These are phyloP conservation scores for Trichoderma hamatum DNA, from an alignment of 2,329 filamentous ascomycete genomes.

Conservation along the genomic window DNA sequence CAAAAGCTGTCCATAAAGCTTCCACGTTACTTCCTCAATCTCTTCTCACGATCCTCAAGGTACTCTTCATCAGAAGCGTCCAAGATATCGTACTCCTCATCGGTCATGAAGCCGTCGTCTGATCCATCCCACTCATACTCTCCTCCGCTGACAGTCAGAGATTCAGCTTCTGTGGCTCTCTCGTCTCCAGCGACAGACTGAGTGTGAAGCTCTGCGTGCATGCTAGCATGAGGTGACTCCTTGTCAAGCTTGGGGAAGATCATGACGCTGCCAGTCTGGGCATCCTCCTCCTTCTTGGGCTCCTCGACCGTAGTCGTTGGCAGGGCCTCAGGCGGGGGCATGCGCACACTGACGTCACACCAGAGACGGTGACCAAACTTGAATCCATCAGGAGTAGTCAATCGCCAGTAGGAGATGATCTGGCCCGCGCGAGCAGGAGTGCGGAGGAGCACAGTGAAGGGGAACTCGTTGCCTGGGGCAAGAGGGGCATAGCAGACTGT, in stretches of 20 bases:
- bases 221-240: slow-evolving; percentile 81
- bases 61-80: slow-evolving; percentile 93
- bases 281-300: slow-evolving; percentile 41
- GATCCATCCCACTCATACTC: slow-evolving; percentile 66
- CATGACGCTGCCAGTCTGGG: slow-evolving; percentile 66
- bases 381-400: slow-evolving; percentile 77
- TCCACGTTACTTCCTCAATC: slow-evolving; percentile 42
- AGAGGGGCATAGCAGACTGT: slow-evolving; percentile 72
- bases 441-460: slow-evolving; percentile 84
- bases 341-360: slow-evolving; percentile 82
- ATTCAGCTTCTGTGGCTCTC: slow-evolving; percentile 42
- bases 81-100: slow-evolving; percentile 97
- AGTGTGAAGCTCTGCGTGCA: slow-evolving; percentile 67
- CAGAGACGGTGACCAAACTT: slow-evolving; percentile 93
- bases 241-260: slow-evolving; percentile 97
- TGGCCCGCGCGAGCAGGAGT: slow-evolving; percentile 76
- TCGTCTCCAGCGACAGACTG: slow-evolving; percentile 14
- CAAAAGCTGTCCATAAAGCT: slow-evolving; percentile 7
- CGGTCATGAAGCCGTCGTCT: slow-evolving; percentile 83
- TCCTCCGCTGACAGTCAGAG: slow-evolving; percentile 39
- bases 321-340: slow-evolving; percentile 34
- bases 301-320: slow-evolving; percentile 33
- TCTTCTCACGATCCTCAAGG: slow-evolving; percentile 56
- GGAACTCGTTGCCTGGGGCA: slow-evolving; percentile 70
- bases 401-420: slow-evolving; percentile 93